phyloP scores from a whole-genome alignment of 768 basidiomycete genomes.

The Hygrophorus russula region DNA sequence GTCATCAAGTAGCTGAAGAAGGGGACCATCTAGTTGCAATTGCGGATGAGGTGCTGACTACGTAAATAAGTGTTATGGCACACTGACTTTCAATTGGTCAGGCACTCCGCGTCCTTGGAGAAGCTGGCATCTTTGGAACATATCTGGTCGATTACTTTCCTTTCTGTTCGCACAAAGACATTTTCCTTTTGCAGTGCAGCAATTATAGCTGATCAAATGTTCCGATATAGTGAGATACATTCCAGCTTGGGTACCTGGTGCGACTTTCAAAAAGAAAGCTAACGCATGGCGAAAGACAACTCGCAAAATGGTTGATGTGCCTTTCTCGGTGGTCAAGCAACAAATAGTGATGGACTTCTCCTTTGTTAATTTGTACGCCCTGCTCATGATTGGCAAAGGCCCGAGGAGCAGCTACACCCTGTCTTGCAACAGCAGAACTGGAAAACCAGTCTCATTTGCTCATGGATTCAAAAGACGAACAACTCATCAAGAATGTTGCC shows the following conservation, averaged over 20 bases:
- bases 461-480: neutral
- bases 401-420: too few relatives aligned
- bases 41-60: conserved; percentile 9
- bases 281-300: neutral
- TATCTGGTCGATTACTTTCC: conserved; percentile 27
- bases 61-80: too few relatives aligned
- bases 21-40: conserved; percentile 29
- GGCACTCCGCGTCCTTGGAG: conserved; percentile 22
- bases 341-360: conserved; percentile 1
- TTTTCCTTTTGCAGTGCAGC: neutral
- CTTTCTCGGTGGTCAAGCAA: conserved; percentile 3
- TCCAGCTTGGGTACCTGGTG: conserved; percentile 26
- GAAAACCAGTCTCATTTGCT: too few relatives aligned
- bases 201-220: conserved; percentile 16
- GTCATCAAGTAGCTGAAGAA: conserved; percentile 21
- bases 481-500: neutral
- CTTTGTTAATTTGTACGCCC: too few relatives aligned
- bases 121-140: conserved; percentile 30
- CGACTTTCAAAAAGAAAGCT: conserved; percentile 15
- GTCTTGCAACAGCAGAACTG: too few relatives aligned
- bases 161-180: neutral
- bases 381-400: too few relatives aligned
- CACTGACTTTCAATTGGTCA: conserved; percentile 12
- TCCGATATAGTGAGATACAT: conserved; percentile 13
- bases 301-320: conserved; percentile 5